Evolutionary conservation across 2,329 filamentous ascomycete species (phyloP).

Genomic region (Paracoccidioides lutzii): DNA sequence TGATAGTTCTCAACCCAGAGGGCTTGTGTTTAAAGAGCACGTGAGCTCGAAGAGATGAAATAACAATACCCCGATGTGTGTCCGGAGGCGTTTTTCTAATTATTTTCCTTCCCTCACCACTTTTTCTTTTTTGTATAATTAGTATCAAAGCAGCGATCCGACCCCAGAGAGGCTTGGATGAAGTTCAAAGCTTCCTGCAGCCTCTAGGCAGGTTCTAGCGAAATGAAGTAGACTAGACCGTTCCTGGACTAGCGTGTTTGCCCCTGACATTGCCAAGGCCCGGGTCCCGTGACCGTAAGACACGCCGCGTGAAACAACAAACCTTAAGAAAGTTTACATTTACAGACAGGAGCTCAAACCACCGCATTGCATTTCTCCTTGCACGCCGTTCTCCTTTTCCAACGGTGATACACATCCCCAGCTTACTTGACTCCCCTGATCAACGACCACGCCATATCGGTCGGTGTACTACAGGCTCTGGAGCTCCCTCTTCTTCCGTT

Average conservation of each 20-base stretch:
- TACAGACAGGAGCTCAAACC: not conserved
- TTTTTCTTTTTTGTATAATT: no score
- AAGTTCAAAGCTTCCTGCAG: no score
- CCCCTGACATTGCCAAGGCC: slow-evolving; percentile 1
- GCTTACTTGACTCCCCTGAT: not conserved
- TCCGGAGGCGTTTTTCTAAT: no score
- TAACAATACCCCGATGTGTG: no score
- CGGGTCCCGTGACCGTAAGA: slow-evolving; percentile 10
- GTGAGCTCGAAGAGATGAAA: no score
- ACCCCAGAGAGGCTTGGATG: no score
- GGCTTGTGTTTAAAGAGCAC: not conserved
- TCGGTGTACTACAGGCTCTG: slow-evolving; percentile 9
- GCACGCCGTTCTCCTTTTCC: not conserved
- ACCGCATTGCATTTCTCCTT: not conserved
- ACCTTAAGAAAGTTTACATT: not conserved
- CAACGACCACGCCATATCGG: slow-evolving; percentile 10
- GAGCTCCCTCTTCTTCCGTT: slow-evolving; percentile 8
- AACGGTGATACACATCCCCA: not conserved
- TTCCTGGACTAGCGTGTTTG: not conserved
- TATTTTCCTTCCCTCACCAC: not conserved
- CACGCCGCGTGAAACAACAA: slow-evolving; percentile 13
- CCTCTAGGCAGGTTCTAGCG: not conserved
- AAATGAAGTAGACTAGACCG: not conserved
- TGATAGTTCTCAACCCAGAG: not conserved
- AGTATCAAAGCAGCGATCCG: no score